A percentile compares a stretch with the other conserved stretches of the same genome.
phyloP scores from a whole-genome alignment of 2,329 filamentous ascomycete genomes.

The Botrytis fabae region DNA sequence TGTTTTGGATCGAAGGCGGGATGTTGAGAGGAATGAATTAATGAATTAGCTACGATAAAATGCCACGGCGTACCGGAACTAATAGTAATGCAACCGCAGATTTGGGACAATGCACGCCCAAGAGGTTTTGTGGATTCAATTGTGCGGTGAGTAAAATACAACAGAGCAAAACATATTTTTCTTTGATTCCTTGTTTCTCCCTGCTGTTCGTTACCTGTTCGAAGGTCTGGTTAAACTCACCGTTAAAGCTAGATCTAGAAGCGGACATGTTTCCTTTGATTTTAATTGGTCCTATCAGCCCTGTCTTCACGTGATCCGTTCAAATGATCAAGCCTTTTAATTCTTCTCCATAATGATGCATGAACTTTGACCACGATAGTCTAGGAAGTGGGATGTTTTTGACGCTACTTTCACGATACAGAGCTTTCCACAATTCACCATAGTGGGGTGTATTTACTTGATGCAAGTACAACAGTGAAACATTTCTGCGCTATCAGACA shows the following conservation, averaged over 20 bases:
- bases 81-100: constrained; percentile 9
- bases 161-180: constrained; percentile 7
- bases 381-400: constrained; percentile 19
- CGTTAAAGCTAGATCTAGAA: constrained; percentile 16
- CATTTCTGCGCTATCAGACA: constrained; percentile 11
- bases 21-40: constrained; percentile 9
- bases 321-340: not conserved
- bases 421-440: constrained; percentile 12
- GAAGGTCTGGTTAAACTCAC: constrained; percentile 1
- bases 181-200: constrained; percentile 23
- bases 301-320: constrained; percentile 9
- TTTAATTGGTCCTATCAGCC: constrained; percentile 3
- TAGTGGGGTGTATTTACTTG: constrained; percentile 3
- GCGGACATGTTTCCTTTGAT: not conserved
- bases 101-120: constrained; percentile 8
- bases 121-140: constrained; percentile 14
- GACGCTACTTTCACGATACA: constrained; percentile 5
- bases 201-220: constrained; percentile 7
- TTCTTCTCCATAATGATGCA: constrained; percentile 10
- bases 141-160: constrained; percentile 19
- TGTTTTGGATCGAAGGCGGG: constrained; percentile 13
- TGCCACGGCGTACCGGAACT: constrained; percentile 3
- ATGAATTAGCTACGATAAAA: not conserved
- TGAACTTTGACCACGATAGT: constrained; percentile 14
- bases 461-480: constrained; percentile 17